Conservation (phyloP, 2,329 filamentous ascomycete genomes). For the Neofusicoccum cordaticola region DNA sequence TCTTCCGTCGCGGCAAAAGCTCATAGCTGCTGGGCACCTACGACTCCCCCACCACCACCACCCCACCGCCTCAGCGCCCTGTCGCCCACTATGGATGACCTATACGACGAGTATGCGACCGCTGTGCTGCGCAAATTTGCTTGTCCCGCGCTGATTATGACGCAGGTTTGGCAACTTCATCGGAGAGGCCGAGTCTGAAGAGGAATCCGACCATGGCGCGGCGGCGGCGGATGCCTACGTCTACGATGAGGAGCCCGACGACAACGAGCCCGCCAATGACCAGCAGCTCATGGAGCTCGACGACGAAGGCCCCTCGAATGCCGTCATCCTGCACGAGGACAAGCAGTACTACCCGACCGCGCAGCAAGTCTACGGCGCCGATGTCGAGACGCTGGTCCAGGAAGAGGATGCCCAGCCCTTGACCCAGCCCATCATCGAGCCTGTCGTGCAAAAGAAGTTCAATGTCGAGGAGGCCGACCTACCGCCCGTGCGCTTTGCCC, state of each 20-base stretch:
- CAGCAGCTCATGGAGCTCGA: conserved; percentile 95
- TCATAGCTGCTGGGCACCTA: background rate
- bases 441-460: conserved; percentile 93
- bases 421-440: conserved; percentile 87
- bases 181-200: conserved; percentile 87
- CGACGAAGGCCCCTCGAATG: conserved; percentile 87
- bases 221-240: conserved; percentile 77
- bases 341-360: conserved; percentile 99
- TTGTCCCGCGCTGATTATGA: conserved; percentile 19
- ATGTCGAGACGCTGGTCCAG: conserved; percentile 93
- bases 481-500: conserved; percentile 81
- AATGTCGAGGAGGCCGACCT: conserved; percentile 88
- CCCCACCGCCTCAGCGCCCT: background rate
- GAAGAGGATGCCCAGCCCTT: conserved; percentile 96
- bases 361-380: conserved; percentile 87
- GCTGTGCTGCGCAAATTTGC: background rate
- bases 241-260: conserved; percentile 65
- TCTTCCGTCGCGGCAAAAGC: conserved; percentile 8
- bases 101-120: conserved; percentile 80
- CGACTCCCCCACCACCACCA: background rate
- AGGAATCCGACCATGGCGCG: conserved; percentile 76
- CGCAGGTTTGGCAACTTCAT: conserved; percentile 95
- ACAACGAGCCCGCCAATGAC: conserved; percentile 53
- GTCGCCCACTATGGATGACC: conserved; percentile 72
- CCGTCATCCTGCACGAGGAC: conserved; percentile 96